Evolutionary conservation across 202 grass and related monocot genomes (phyloP), one percentile per base, ranked within the genome.

Genomic region (Eragrostis tef): DNA sequence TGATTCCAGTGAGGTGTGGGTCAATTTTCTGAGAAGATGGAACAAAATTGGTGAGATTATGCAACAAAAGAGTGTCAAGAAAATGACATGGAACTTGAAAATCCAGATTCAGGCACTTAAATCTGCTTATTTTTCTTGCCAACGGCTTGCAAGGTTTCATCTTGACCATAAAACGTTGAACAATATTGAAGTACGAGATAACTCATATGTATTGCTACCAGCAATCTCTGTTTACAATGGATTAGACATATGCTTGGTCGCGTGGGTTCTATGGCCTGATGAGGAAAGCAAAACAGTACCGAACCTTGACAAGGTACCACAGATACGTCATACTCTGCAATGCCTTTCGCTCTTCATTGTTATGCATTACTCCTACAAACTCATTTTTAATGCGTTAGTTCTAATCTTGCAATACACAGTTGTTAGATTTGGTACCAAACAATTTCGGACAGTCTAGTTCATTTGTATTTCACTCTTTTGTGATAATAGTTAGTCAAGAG

Each of bases 1-100:
- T 57, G 67, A 90, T 89, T 71, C 83, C 20, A 70, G 59, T 88
- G 85, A 93, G 46, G 61, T 85, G 16, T 86, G 88, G 84, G 86
- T 58, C 43, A 74, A 81, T 77, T 86, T 93, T 44, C 90, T 60
- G 77, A 85, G 70, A 68, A 94, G 86, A 81, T 98, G 94, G 94
- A 86, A 83, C 44, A 91, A 73, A 76, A 83, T 98, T 85, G 44
- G 68, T 66, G 82, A 84, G 65, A 94, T 98, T 75, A 93, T 98
- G 94, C 78, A 72, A 78, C 73, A 85, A 72, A 80, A 84, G 34
- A 74, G 65, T 82, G 84, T 89, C 51, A 88, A 72, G 79, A 94
- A 98, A 94, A 82, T 88, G 81, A 88, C 92, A 51, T 94, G 92
- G 90, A 94, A 98, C 79, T 88, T 98, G 81, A 98, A 98, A 81